Conservation (phyloP, 768 basidiomycete species). For the Auricularia heimuer region DNA sequence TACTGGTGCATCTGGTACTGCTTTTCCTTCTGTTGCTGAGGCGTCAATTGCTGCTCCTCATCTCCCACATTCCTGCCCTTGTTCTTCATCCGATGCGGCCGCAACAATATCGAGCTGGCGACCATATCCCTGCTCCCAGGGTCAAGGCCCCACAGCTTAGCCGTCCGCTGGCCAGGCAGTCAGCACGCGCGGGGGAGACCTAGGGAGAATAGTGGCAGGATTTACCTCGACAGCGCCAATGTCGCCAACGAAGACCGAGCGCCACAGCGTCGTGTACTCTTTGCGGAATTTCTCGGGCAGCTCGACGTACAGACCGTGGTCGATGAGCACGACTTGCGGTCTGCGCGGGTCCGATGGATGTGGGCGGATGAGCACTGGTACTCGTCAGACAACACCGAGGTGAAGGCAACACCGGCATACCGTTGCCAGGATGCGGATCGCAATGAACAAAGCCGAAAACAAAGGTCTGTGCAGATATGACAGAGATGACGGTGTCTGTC, state of each 20-base stretch:
- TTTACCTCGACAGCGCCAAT: constrained; percentile 23
- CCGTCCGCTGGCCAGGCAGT: neutral
- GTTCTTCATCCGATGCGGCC: constrained; percentile 22
- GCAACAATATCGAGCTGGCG: constrained; percentile 26
- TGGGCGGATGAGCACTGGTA: constrained; percentile 58
- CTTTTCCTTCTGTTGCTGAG: constrained; percentile 19
- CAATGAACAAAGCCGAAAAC: constrained; percentile 87
- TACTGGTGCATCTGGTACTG: constrained; percentile 23
- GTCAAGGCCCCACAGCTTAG: constrained; percentile 23
- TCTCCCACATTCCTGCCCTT: constrained; percentile 7
- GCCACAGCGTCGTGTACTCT: constrained; percentile 74
- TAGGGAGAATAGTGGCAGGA: constrained; percentile 6
- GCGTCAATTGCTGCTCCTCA: constrained; percentile 6
- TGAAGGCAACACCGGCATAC: constrained; percentile 4
- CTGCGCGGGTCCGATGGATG: constrained; percentile 31
- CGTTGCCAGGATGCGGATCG: constrained; percentile 40
- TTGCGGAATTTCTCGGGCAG: constrained; percentile 56
- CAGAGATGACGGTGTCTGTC: constrained; percentile 69
- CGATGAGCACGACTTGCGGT: constrained; percentile 72
- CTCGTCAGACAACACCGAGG: constrained; percentile 28
- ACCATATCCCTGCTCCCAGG: constrained; percentile 14
- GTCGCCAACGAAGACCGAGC: constrained; percentile 26
- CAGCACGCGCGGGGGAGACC: neutral
- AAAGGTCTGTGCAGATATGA: constrained; percentile 87
- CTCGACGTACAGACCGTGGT: constrained; percentile 84